Base-by-base conservation (phyloP, 345 rosid species). In the Populus davidiana region DNA sequence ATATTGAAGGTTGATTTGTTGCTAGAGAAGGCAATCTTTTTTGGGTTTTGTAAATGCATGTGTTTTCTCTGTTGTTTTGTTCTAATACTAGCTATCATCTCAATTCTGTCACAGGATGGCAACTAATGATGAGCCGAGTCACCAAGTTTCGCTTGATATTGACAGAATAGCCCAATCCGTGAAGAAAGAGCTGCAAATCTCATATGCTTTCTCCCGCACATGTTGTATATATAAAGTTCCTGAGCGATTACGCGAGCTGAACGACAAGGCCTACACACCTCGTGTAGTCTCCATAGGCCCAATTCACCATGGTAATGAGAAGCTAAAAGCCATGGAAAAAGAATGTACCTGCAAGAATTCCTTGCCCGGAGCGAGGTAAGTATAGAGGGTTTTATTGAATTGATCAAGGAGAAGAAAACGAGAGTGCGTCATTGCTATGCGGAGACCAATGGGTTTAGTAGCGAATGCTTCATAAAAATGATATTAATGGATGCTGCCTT, bases 191-290 rank as follows among this genome's bases (percentile, higher is more conserved):
- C 2, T 75, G 14, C 6, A 62, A 31, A 43, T 14, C 11, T 8
- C 69, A 70, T 9, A 11, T 17, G 18, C 68, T 29, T 56, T 75
- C 50, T 66, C 70, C 5, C 33, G 6, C 1, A 49, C 31, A 5
- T 64, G 70, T 36, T 75, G 79, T 35, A 72, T 82, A 29, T 78
- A 47, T 5, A 71, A 74, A 78, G 77, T 66, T 31, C 67, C 67
- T 3, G 5, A 5, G 3, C 59, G 31, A 44, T 38, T 70, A 1
- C 61, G 61, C 2, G n/a, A 47, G 33, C 5, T 70, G 20, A 70
- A 70, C 20, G 61, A 47, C 1, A 47, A 47, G 31, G 73, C 61
- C 39, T 70, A 70, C 61, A 70, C 59, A 0, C 73, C 73, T n/a
- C 59, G 25, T 2, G 20, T n/a, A 47, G 59, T 70, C 8, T 27